Evolutionary conservation across 139 green algal genomes (phyloP), one percentile per base, ranked within the genome.

Genomic region (Pedinophyceae sp.): DNA sequence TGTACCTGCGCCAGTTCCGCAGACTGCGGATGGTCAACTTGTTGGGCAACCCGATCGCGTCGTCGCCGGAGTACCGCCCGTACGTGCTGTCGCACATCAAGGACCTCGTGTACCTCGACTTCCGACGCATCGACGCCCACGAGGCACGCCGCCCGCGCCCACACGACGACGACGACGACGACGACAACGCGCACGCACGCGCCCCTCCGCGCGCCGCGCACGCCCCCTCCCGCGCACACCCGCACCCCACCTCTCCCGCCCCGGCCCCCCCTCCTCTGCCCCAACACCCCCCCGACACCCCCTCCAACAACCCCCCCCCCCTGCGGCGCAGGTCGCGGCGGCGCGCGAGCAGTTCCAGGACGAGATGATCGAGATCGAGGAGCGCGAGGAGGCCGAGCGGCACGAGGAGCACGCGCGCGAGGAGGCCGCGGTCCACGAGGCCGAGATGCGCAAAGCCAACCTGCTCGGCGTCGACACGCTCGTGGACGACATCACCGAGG

Each of bases 51-150:
- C 77, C 79, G 16, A 70, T 90, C 25, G 79, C 65, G 60, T 78
- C 77, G 59, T 64, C 78, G 17, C 67, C 67, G 13, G 74, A 82
- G 57, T 86, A 89, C 73, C 54, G 50, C 30, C 48, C 59, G 29
- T 88, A 83, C 46, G 69, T 93, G 26, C 62, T 93, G 26, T 75
- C 65, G 5, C 81, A 86, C 62, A 61, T 93, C 39, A 82, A 77
- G 52, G 50, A 83, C 53, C 68, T 93, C 3, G 79, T 62, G 15
- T 89, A 87, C 67, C 65, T 93, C 5, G 83, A 93, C 62, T 88
- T 89, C 62, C 59, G 78, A 4, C 50, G 75, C 0, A 73, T 90
- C 24, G 64, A 70, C 15, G 40, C 53, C 3, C 30, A 58, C 19
- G 77, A 84, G 27, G 10, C n/a, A n/a, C n/a, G n/a, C n/a, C n/a